Evolutionary conservation across 345 rosid genomes (phyloP).

Genomic region (Angophora floribunda): DNA sequence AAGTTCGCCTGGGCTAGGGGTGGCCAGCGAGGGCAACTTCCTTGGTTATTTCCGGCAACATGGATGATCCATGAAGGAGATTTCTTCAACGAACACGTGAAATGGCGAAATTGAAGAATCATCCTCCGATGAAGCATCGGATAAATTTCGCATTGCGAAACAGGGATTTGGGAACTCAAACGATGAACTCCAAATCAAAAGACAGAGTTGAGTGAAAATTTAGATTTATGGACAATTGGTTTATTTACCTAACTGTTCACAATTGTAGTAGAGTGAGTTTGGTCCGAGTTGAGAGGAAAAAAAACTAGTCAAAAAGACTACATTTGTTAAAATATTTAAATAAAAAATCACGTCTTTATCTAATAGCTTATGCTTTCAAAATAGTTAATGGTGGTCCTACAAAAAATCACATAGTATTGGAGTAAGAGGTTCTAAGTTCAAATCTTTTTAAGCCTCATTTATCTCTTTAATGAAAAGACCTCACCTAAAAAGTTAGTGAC

Average conservation of each 20-base stretch:
- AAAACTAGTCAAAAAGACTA: not conserved
- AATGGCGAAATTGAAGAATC: not conserved
- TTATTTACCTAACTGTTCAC: not conserved
- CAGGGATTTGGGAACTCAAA: not conserved
- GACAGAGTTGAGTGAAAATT: not conserved
- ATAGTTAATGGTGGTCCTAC: too few species aligned
- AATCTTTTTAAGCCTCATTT: too few species aligned
- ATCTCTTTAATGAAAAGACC: too few species aligned
- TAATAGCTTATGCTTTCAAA: too few species aligned
- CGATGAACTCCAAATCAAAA: not conserved
- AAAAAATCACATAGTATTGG: too few species aligned
- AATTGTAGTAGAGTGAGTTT: rapidly evolving
- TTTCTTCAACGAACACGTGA: not conserved
- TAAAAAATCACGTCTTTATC: too few species aligned
- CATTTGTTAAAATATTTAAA: too few species aligned
- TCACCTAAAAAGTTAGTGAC: too few species aligned
- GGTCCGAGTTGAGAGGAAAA: not conserved
- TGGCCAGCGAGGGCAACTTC: not conserved
- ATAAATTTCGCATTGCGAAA: not conserved
- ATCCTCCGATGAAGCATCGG: not conserved
- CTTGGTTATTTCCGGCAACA: not conserved
- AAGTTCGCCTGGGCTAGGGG: not conserved
- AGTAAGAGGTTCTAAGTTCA: too few species aligned
- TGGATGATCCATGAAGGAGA: not conserved
- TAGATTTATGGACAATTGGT: not conserved